Evolutionary conservation across 768 basidiomycete species (phyloP), one percentile per base, ranked within the genome.

Genomic region (Terana coerulea): DNA sequence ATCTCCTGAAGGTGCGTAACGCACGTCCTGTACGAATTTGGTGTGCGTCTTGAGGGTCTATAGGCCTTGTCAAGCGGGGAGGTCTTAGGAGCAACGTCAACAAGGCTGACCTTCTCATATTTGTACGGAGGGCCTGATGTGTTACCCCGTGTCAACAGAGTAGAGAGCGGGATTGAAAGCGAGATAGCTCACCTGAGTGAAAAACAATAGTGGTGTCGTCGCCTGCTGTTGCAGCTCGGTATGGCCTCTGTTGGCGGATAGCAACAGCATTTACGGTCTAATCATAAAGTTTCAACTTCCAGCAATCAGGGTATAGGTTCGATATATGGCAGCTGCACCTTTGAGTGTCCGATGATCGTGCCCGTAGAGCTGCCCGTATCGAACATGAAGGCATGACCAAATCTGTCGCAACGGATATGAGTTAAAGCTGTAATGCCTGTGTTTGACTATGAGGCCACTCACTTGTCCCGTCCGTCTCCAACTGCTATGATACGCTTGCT

Each of bases 401-500:
- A 91, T 63, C 91, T 92, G 49, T 17, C n/a, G 17, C 17, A 22
- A 33, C 21, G 3, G 6, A 17, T 19, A 19, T 28, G 5, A 5
- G 25, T 22, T 19, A 21, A 15, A 10, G 28, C 39, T 36, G n/a
- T n/a, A n/a, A n/a, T n/a, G n/a, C n/a, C n/a, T n/a, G n/a, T 21
- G 29, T 3, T 48, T 10, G n/a, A 42, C 17, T 1, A 15, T 5
- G 21, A 21, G 3, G n/a, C 21, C 8, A 54, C 66, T 37, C 48
- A 93, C 91, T 88, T 91, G 61, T 94, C 95, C 53, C 84, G 78
- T 30, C 94, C 94, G 57, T 95, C 91, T 47, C 95, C 95, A 11
- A 91, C 95, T 6, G 87, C 91, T 43, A 98, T 88, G 51, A 98
- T 88, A n/a, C 95, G 80, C 66, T 97, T 95, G 63, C 88, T 91